These are phyloP conservation scores for Aquilaria malaccensis DNA, from an alignment of 345 rosid genomes.

Conservation along the genomic window DNA sequence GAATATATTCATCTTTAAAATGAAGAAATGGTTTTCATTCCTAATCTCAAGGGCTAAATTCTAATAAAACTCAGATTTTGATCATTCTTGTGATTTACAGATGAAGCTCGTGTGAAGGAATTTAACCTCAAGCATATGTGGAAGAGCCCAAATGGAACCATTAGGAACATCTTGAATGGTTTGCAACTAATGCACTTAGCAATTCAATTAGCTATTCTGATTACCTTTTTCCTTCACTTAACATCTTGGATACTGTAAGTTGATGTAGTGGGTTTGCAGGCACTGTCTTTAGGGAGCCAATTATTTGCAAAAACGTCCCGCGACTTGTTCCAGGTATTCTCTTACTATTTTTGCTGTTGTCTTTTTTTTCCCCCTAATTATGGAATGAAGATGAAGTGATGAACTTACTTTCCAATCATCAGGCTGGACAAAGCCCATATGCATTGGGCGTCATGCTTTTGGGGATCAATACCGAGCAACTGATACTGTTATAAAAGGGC, in stretches of 20 bases:
- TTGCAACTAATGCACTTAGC: slow-evolving; percentile 13
- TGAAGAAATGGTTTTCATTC: background rate
- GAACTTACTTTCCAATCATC: slow-evolving; percentile 8
- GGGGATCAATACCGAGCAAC: slow-evolving; percentile 98
- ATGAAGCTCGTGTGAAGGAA: slow-evolving; percentile 89
- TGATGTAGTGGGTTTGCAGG: slow-evolving; percentile 37
- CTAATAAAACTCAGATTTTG: background rate
- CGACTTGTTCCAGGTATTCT: slow-evolving; percentile 70
- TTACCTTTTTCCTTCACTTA: slow-evolving; percentile 3
- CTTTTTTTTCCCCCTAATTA: background rate
- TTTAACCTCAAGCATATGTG: slow-evolving; percentile 90
- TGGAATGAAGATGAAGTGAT: slow-evolving; percentile 4
- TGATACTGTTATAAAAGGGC: slow-evolving; percentile 82
- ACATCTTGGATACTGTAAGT: background rate
- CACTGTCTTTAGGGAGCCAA: slow-evolving; percentile 98
- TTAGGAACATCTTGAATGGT: slow-evolving; percentile 95
- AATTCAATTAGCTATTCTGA: slow-evolving; percentile 3
- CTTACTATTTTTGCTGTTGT: background rate
- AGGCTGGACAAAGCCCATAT: slow-evolving; percentile 98
- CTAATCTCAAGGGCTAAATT: background rate
- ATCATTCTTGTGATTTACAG: slow-evolving; percentile 29
- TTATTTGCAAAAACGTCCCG: slow-evolving; percentile 87
- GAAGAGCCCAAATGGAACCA: slow-evolving; percentile 97
- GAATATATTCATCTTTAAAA: background rate
- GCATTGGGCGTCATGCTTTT: slow-evolving; percentile 99